Base-by-base conservation (phyloP, 148 eudicot genomes). In the Heliamphora exappendiculata region DNA sequence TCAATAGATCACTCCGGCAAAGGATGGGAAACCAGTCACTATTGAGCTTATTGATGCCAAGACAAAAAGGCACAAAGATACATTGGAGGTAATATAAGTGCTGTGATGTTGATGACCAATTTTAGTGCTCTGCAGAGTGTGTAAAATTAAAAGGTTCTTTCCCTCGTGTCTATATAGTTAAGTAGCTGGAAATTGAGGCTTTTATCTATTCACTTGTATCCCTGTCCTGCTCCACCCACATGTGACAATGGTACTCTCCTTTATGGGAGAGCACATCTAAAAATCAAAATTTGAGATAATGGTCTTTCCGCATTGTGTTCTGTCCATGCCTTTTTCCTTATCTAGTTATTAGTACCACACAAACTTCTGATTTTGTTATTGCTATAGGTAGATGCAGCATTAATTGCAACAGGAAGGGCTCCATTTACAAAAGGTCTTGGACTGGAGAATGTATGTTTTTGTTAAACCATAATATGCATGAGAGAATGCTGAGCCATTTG, bases 381-480 rank as follows among this genome's bases (percentile, higher is more conserved):
- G 37, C 68, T 81, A 45, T 83, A 96, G 99, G 98, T 96, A 39
- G 99, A 96, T 88, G 98, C 99, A 50, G 99, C 99, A 72, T 89
- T 96, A 54, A 96, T 96, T 87, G 99, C 99, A 33, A 93, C 99
- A 44, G 99, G 99, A 91, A 91, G 99, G 86, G 98, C 99, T 72
- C 99, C 99, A 44, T 91, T 81, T 82, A 96, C 99, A 19, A 76
- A 86, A 60, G 98, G 94, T 74, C 96, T 96, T 84, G 99, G 99
- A 67, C 77, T 96, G 85, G 99, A 96, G 80, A 96, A 89, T 83
- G 99, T 96, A 84, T 64, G 89, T 67, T 29, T 60, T 31, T 28
- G 16, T 53, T 29, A 20, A 53, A 5, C 17, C 5, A 19, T 71
- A 51, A 68, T 4, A 1, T 24, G 14, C 41, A 26, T 45, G 55